These are phyloP conservation scores for Lizonia empirigonia DNA, from an alignment of 2,329 filamentous ascomycete species.

Conservation along the genomic window DNA sequence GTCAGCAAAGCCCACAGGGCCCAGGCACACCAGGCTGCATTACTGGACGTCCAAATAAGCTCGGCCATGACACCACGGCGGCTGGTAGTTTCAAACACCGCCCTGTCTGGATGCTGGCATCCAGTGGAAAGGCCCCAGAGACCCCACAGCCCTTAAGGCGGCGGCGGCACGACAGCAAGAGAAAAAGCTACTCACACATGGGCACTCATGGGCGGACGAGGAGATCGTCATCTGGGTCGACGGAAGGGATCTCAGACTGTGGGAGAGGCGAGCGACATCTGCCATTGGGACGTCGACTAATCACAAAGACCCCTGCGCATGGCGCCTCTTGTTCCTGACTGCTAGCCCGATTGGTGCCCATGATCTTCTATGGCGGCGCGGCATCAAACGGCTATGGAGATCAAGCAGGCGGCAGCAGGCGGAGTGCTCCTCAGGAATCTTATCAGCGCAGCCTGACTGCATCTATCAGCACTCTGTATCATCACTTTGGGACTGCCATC, in stretches of 20 bases:
- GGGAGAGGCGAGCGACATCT: conserved; percentile 18
- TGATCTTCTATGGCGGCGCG: conserved; percentile 28
- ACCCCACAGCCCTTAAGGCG: conserved; percentile 17
- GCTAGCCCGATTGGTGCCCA: conserved; percentile 33
- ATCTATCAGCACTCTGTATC: too few relatives aligned
- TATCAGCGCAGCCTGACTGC: conserved; percentile 4
- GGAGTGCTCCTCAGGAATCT: conserved; percentile 5
- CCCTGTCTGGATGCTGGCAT: conserved; percentile 7
- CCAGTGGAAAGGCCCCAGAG: conserved; percentile 25
- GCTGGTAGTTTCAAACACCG: conserved; percentile 23
- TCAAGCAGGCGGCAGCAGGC: conserved; percentile 25
- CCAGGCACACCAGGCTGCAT: conserved; percentile 21
- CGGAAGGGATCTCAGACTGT: conserved; percentile 16
- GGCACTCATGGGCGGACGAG: conserved; percentile 35
- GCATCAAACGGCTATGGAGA: conserved; percentile 29
- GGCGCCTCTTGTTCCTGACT: conserved; percentile 30
- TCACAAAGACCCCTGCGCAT: conserved; percentile 25
- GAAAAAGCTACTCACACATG: conserved; percentile 46
- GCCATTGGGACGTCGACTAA: conserved; percentile 23
- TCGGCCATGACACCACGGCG: conserved; percentile 26
- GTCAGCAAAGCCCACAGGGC: conserved; percentile 40
- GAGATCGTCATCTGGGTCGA: conserved; percentile 40
- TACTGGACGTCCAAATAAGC: conserved; percentile 28
- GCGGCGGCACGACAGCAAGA: conserved; percentile 3
- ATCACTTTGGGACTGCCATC: conserved; percentile 2